Evolutionary conservation across 2,329 filamentous ascomycete species (phyloP).

Genomic region (Hortaea werneckii): DNA sequence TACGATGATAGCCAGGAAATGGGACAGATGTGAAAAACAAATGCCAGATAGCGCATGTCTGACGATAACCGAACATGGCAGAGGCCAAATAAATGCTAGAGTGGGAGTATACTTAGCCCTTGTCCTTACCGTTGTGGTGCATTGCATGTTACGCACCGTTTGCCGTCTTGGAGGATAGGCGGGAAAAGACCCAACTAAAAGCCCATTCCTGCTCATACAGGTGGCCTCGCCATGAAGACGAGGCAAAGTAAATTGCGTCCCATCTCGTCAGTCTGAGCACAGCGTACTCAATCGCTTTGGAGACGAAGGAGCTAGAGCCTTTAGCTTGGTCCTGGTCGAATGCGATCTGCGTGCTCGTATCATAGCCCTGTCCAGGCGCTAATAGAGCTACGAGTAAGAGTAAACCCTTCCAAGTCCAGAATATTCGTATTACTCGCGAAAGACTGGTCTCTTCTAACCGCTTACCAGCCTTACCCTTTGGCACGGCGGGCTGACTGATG

Average conservation of each 20-base stretch:
- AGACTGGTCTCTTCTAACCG: constrained; percentile 5
- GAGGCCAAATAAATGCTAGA: constrained; percentile 9
- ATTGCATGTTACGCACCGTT: constrained; percentile 31
- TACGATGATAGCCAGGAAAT: constrained; percentile 63
- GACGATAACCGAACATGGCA: constrained; percentile 12
- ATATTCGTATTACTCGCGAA: constrained; percentile 26
- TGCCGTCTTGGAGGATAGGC: constrained; percentile 31
- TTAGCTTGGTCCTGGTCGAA: constrained; percentile 23
- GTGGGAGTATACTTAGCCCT: constrained; percentile 18
- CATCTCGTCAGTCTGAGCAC: constrained; percentile 57
- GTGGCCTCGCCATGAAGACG: constrained; percentile 53
- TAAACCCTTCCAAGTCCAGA: constrained; percentile 56
- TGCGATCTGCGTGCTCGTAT: constrained; percentile 59
- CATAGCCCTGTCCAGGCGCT: constrained; percentile 56
- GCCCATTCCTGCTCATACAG: constrained; percentile 79
- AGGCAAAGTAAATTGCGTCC: constrained; percentile 71
- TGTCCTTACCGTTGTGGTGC: not conserved
- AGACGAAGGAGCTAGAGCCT: constrained; percentile 11
- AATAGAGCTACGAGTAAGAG: constrained; percentile 52
- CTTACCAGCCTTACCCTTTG: constrained; percentile 2
- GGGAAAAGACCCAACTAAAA: constrained; percentile 53
- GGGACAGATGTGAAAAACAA: constrained; percentile 58
- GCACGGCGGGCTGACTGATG: constrained; percentile 6
- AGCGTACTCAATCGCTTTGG: constrained; percentile 26
- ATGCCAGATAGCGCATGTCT: constrained; percentile 48